Base-by-base conservation (phyloP, 2,329 filamentous ascomycete genomes). In the Microdochium nivale region DNA sequence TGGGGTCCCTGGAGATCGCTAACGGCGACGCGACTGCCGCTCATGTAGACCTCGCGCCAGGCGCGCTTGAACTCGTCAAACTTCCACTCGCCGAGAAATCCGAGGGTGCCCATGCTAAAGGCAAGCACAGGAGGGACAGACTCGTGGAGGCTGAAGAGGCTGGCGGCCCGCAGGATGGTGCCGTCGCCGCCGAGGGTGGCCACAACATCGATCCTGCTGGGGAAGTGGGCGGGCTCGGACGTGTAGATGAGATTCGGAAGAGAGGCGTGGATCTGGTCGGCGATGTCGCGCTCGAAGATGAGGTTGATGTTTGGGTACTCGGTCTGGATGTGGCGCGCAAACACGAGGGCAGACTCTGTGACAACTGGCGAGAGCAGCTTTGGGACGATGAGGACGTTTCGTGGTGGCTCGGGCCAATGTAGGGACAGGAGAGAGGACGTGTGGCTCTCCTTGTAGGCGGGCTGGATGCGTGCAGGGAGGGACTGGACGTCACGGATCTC, bases 81-180 rank as follows among this genome's bases (percentile, higher is more conserved):
- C 61, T 94, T 95, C 91, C 92, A 99, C 69, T 97, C 92, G 16
- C 92, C 91, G 8, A 99, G 72, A 59, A 99, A 99, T 0, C 94
- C 94, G 1, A 99, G 74, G 0, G 92, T 95, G 5, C 94, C 94
- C 89, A 99, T 96, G 65, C 90, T 95, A 65, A 99, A 99, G 1
- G 89, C 90, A 8, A 99, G 75, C 32, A 99, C 87, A 0, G 94
- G 94, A 0, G 94, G 94, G 0, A 99, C 92, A 44, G 83, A 83
- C 2, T 80, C 76, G 46, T 88, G 84, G 35, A 88, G 86, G 53
- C 90, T 90, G 70, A 95, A 97, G 4, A 96, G 78, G 51, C 87
- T 91, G 2, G 89, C 87, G 0, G 90, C 90, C 54, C 88, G 87
- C 47, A 96, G 70, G 51, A 96, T 92, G 2, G 90, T 96, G 54